Evolutionary conservation across 176 grass and related monocot genomes (phyloP).

Genomic region (Avena atlantica): DNA sequence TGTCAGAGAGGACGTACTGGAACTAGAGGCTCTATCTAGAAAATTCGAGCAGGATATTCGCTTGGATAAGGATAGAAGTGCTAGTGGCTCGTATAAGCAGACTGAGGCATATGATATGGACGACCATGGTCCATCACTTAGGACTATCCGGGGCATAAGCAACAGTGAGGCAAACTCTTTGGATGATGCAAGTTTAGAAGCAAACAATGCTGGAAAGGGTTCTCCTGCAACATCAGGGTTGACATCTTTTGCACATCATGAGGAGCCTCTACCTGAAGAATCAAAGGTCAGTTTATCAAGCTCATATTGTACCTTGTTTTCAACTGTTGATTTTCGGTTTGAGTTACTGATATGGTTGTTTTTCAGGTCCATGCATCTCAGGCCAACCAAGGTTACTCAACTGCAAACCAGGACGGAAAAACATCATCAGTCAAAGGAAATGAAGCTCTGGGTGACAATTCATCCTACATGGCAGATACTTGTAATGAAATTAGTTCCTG

Average conservation of each 20-base stretch:
- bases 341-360: slow-evolving; percentile 31
- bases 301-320: slow-evolving; percentile 7
- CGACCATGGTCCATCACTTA: slow-evolving; percentile 41
- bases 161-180: slow-evolving; percentile 27
- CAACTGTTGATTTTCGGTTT: slow-evolving; percentile 8
- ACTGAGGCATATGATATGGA: slow-evolving; percentile 20
- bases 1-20: slow-evolving; percentile 69
- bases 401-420: slow-evolving; percentile 22
- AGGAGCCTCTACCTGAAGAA: slow-evolving; percentile 36
- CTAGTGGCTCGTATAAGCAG: slow-evolving; percentile 40
- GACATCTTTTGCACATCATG: slow-evolving; percentile 37
- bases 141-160: slow-evolving; percentile 14
- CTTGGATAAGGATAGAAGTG: slow-evolving; percentile 46
- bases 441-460: slow-evolving; percentile 30
- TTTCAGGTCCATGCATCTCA: slow-evolving; percentile 28
- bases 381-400: slow-evolving; percentile 23
- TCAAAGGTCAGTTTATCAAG: slow-evolving; percentile 40
- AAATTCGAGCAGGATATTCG: slow-evolving; percentile 64
- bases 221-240: slow-evolving; percentile 37
- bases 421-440: slow-evolving; percentile 41
- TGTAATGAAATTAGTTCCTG: slow-evolving; percentile 47
- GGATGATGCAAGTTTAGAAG: slow-evolving; percentile 39
- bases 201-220: slow-evolving; percentile 27
- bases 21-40: slow-evolving; percentile 72
- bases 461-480: slow-evolving; percentile 36